Percentiles rank a stretch among this genome's conserved stretches.
Conservation (phyloP, 768 basidiomycete species). For the Suillus variegatus region DNA sequence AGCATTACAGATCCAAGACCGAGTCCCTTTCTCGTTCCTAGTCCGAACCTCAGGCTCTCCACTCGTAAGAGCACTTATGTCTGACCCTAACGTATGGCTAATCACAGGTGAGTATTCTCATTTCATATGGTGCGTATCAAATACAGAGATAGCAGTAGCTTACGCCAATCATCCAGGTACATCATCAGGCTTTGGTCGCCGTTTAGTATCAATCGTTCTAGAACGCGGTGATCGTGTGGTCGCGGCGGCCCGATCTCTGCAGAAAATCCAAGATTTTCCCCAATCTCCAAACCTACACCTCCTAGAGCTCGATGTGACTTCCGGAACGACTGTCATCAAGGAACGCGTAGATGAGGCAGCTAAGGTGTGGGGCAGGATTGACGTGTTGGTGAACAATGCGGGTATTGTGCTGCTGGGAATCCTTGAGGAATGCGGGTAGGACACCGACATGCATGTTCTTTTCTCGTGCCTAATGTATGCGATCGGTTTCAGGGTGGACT, state of each 20-base stretch:
- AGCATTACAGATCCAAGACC: too few species aligned
- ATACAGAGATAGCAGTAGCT: not conserved
- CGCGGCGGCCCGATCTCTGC: slow-evolving; percentile 51
- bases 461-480: not conserved
- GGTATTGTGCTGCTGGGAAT: slow-evolving; percentile 47
- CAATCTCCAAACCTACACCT: slow-evolving; percentile 38
- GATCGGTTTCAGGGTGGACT: slow-evolving; percentile 22
- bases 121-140: not conserved
- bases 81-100: slow-evolving; percentile 19
- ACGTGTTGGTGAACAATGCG: slow-evolving; percentile 69
- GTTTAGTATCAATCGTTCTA: slow-evolving; percentile 47
- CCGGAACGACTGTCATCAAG: slow-evolving; percentile 43
- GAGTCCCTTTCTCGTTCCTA: too few species aligned
- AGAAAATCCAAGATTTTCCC: slow-evolving; percentile 39
- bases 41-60: too few species aligned
- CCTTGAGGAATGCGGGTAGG: slow-evolving; percentile 62
- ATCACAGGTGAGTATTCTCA: slow-evolving; percentile 20
- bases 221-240: slow-evolving; percentile 63
- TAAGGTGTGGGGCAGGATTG: slow-evolving; percentile 54
- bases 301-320: slow-evolving; percentile 53
- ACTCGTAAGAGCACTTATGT: too few species aligned
- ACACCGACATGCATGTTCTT: slow-evolving; percentile 7
- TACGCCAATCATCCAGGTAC: slow-evolving; percentile 39
- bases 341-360: slow-evolving; percentile 43
- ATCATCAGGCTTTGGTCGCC: slow-evolving; percentile 61